Evolutionary conservation across 164 flowering plant genomes (phyloP).

Genomic region (Chloranthus sessilifolius): DNA sequence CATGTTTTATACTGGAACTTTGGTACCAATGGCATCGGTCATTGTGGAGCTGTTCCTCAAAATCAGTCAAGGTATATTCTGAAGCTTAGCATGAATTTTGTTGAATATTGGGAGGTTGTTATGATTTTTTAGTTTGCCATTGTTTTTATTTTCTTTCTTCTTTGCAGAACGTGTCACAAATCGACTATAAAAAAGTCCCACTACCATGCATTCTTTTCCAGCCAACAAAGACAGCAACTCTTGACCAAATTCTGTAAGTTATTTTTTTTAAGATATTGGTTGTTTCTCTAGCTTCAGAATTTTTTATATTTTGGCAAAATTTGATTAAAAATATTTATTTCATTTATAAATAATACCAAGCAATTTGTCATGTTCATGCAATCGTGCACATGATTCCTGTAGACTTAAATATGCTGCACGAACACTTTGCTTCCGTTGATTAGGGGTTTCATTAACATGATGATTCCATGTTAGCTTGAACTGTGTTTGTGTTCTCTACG

Average conservation of each 20-base stretch:
- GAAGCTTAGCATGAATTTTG: background rate
- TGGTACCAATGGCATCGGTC: constrained; percentile 90
- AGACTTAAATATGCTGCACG: too few relatives aligned
- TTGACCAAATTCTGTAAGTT: constrained; percentile 52
- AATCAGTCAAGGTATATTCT: constrained; percentile 31
- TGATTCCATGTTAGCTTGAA: too few relatives aligned
- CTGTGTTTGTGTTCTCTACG: background rate
- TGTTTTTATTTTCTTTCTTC: background rate
- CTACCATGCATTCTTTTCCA: constrained; percentile 44
- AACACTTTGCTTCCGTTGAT: too few relatives aligned
- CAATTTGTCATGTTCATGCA: too few relatives aligned
- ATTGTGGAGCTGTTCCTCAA: constrained; percentile 47
- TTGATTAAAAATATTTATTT: too few relatives aligned
- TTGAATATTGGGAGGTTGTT: background rate
- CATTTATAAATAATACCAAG: too few relatives aligned
- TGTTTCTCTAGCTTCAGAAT: too few relatives aligned
- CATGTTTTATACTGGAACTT: constrained; percentile 71
- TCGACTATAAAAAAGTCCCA: constrained; percentile 15
- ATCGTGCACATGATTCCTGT: too few relatives aligned
- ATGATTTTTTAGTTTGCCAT: background rate
- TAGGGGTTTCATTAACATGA: too few relatives aligned
- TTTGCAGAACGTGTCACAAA: constrained; percentile 28
- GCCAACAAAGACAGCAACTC: constrained; percentile 39
- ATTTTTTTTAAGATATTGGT: too few relatives aligned
- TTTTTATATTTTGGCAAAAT: too few relatives aligned